Evolutionary conservation across 495 filamentous ascomycete species (phyloP).

Genomic region (Neurospora sp.): DNA sequence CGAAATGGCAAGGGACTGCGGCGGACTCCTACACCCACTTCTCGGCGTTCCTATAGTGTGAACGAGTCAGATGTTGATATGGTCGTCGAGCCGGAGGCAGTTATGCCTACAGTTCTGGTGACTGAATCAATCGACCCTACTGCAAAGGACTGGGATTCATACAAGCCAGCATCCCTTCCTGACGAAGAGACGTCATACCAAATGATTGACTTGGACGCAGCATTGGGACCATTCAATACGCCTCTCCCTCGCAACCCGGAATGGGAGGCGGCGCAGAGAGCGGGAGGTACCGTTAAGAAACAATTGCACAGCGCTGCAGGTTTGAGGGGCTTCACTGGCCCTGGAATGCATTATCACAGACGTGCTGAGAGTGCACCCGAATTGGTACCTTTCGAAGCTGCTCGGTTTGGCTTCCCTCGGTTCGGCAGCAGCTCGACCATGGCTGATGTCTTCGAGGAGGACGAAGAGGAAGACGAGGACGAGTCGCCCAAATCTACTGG

Average conservation of each 20-base stretch:
- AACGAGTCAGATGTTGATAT: conserved; percentile 14
- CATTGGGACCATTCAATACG: conserved; percentile 87
- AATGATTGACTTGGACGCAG: conserved; percentile 90
- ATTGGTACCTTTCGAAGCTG: conserved; percentile 70
- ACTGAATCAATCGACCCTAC: conserved; percentile 16
- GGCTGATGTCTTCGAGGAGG: conserved; percentile 92
- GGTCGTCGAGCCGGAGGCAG: conserved; percentile 12
- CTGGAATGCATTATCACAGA: conserved; percentile 83
- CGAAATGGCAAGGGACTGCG: conserved; percentile 32
- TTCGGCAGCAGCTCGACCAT: conserved; percentile 57
- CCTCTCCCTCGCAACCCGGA: conserved; percentile 49
- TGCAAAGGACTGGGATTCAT: conserved; percentile 12
- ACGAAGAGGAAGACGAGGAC: conserved; percentile 63
- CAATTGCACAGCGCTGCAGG: conserved; percentile 84
- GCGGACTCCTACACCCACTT: conserved; percentile 32
- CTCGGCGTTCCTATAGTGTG: conserved; percentile 10
- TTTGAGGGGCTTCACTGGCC: conserved; percentile 63
- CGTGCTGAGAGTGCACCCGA: conserved; percentile 88
- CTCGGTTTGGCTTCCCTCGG: conserved; percentile 46
- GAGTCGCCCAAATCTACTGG: conserved; percentile 13
- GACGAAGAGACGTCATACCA: conserved; percentile 58
- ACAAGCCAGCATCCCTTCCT: conserved; percentile 2
- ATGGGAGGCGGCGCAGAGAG: conserved; percentile 46
- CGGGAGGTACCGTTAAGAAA: conserved; percentile 53
- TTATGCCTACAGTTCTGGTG: conserved; percentile 16